Conservation (phyloP, 306 rosid species). For the Ziziphus jujuba region DNA sequence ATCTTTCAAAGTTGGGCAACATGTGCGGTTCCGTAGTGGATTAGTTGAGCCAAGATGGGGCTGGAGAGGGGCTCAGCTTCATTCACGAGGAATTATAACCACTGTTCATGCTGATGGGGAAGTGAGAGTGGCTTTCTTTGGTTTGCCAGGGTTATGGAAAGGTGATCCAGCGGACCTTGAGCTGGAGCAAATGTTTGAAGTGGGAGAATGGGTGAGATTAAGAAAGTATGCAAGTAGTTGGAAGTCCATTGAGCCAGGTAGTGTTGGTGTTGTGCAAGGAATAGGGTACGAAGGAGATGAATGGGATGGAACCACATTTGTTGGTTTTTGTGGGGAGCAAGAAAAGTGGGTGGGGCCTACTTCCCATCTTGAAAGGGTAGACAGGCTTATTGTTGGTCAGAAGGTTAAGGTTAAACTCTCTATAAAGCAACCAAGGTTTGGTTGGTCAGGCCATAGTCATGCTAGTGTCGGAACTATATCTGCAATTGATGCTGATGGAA, state of each 20-base stretch:
- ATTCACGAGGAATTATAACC: constrained; percentile 77
- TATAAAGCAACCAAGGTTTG: constrained; percentile 83
- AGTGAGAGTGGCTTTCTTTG: constrained; percentile 75
- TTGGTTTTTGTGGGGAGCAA: constrained; percentile 93
- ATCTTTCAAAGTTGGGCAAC: constrained; percentile 82
- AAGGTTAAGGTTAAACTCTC: constrained; percentile 68
- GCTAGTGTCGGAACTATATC: constrained; percentile 73
- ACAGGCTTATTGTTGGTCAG: constrained; percentile 72
- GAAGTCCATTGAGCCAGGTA: constrained; percentile 83
- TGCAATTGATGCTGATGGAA: constrained; percentile 91
- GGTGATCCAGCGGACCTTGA: constrained; percentile 94
- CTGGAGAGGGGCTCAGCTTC: constrained; percentile 86
- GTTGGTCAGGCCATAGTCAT: constrained; percentile 94
- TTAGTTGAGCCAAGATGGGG: constrained; percentile 93
- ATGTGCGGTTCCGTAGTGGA: constrained; percentile 80
- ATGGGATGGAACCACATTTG: constrained; percentile 69
- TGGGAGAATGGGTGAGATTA: constrained; percentile 95
- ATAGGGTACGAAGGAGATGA: constrained; percentile 74
- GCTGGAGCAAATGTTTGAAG: constrained; percentile 76
- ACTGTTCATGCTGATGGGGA: constrained; percentile 93
- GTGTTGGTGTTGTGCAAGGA: constrained; percentile 94
- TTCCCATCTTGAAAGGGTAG: constrained; percentile 66
- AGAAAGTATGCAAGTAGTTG: constrained; percentile 55
- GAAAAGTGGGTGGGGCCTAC: constrained; percentile 89
- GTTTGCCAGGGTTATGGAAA: constrained; percentile 84